Percentiles rank a stretch among this genome's conserved stretches.
Evolutionary conservation across 331 rosid genomes (phyloP).

Genomic region (Quercus lobata): DNA sequence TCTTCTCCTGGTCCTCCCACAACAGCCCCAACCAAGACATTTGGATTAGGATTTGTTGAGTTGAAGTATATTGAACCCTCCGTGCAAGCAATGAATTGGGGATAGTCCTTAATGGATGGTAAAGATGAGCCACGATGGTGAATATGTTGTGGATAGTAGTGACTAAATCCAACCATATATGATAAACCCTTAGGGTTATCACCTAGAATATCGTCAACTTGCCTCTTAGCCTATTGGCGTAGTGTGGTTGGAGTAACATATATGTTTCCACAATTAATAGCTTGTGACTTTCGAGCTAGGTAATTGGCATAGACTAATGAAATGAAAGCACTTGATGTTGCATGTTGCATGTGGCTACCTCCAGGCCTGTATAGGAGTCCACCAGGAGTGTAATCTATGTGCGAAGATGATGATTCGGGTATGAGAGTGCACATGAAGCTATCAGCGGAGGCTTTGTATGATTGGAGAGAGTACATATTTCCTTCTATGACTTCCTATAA

Average conservation of each 20-base stretch:
- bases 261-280: conserved; percentile 69
- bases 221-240: conserved; percentile 59
- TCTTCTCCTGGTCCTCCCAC: too few relatives aligned
- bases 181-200: conserved; percentile 74
- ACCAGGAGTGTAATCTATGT: conserved; percentile 76
- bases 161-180: conserved; percentile 85
- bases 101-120: conserved; percentile 73
- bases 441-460: conserved; percentile 78
- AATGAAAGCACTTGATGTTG: conserved; percentile 80
- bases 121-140: conserved; percentile 89
- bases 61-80: conserved; percentile 74
- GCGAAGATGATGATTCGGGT: conserved; percentile 69
- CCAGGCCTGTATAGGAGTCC: conserved; percentile 91
- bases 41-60: conserved; percentile 45
- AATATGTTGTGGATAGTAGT: conserved; percentile 60
- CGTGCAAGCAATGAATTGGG: conserved; percentile 63
- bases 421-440: conserved; percentile 79
- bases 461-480: conserved; percentile 48
- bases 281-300: conserved; percentile 51
- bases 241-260: conserved; percentile 55
- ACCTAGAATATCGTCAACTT: conserved; percentile 85
- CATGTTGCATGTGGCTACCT: conserved; percentile 90
- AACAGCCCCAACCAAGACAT: too few relatives aligned
- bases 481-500: conserved; percentile 76
- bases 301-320: conserved; percentile 71